Percentiles rank a stretch among this genome's conserved stretches.
Evolutionary conservation across 192 early-diverging fungal genomes (phyloP).

Genomic region (Podochytrium sp.): DNA sequence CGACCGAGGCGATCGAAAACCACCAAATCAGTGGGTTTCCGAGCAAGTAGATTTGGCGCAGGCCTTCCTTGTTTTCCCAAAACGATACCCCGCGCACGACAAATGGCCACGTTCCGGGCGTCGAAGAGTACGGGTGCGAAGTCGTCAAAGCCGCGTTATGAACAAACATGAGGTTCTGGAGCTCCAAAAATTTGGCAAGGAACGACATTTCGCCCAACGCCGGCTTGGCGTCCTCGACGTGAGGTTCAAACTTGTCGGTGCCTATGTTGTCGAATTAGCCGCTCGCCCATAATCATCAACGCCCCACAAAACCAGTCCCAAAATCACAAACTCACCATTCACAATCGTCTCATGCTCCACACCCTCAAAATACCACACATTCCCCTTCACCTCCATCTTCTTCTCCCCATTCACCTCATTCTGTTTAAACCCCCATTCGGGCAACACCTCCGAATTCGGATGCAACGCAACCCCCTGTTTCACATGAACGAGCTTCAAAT

Average conservation of each 20-base stretch:
- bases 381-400: constrained; percentile 70
- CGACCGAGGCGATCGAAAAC: constrained; percentile 56
- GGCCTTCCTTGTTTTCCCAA: constrained; percentile 80
- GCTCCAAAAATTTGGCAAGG: constrained; percentile 82
- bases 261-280: constrained; percentile 28
- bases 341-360: constrained; percentile 64
- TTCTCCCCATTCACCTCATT: constrained; percentile 95
- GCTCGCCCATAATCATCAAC: constrained; percentile 16
- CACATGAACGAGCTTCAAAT: constrained; percentile 76
- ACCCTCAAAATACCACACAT: constrained; percentile 79
- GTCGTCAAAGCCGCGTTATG: constrained; percentile 88
- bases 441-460: constrained; percentile 70
- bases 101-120: constrained; percentile 87
- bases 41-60: constrained; percentile 86
- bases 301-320: not conserved
- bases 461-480: constrained; percentile 80
- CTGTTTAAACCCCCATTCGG: constrained; percentile 88
- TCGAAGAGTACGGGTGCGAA: constrained; percentile 94
- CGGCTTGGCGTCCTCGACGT: constrained; percentile 39
- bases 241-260: constrained; percentile 43
- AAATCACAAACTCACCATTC: constrained; percentile 52
- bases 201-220: constrained; percentile 70
- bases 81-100: constrained; percentile 86
- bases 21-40: constrained; percentile 93
- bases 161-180: constrained; percentile 86